phyloP scores from a whole-genome alignment of 306 rosid genomes.

The Citrullus mucosospermus region DNA sequence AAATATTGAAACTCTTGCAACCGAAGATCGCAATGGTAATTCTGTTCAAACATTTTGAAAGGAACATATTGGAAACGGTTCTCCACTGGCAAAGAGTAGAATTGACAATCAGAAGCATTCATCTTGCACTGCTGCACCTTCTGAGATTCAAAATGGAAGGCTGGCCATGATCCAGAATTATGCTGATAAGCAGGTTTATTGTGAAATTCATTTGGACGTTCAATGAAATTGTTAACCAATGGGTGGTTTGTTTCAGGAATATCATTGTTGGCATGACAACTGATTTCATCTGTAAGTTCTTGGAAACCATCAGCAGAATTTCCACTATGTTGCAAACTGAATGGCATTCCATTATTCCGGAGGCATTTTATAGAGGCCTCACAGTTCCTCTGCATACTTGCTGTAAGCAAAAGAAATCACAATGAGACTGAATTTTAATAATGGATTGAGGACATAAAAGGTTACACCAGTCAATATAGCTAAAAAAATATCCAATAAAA shows the following conservation, averaged over 20 bases:
- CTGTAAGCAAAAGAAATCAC: conserved; percentile 30
- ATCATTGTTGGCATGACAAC: conserved; percentile 39
- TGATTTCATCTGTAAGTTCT: conserved; percentile 30
- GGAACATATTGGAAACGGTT: conserved; percentile 49
- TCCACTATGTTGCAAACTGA: conserved; percentile 41
- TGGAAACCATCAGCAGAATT: conserved; percentile 41
- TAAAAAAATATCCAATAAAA: neutral
- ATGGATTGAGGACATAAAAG: neutral
- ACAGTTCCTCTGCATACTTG: conserved; percentile 54
- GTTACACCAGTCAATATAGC: neutral
- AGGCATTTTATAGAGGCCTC: conserved; percentile 86
- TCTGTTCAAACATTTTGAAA: conserved; percentile 49
- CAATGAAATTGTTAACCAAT: conserved; percentile 41
- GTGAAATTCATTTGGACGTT: conserved; percentile 48
- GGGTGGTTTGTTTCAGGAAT: conserved; percentile 35
- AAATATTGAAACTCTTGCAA: conserved; percentile 85
- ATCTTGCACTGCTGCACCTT: conserved; percentile 62
- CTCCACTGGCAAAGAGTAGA: conserved; percentile 47
- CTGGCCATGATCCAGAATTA: conserved; percentile 47
- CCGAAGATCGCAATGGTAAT: conserved; percentile 44
- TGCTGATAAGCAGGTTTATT: conserved; percentile 44
- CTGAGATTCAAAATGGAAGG: conserved; percentile 53
- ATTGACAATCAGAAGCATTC: conserved; percentile 57
- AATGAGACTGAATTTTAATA: neutral
- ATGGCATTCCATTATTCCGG: conserved; percentile 60